These are phyloP conservation scores for Nannizziopsis arthrosporioides DNA, from an alignment of 2,329 filamentous ascomycete genomes.

Conservation along the genomic window DNA sequence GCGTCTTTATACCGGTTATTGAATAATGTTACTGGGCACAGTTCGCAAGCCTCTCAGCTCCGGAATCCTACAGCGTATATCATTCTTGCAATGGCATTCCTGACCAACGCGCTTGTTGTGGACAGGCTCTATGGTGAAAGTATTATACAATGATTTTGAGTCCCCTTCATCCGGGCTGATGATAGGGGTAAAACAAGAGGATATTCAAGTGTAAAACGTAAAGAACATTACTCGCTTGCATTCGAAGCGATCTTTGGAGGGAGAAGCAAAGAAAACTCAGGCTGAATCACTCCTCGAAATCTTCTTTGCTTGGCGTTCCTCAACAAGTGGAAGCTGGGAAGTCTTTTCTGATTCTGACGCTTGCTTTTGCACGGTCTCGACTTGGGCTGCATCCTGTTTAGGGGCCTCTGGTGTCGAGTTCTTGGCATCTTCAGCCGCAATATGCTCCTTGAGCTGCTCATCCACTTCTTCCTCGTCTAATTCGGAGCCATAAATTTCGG, in stretches of 20 bases:
- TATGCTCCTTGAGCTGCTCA: conserved; percentile 25
- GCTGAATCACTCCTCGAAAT: not conserved
- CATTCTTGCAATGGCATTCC: too few species aligned
- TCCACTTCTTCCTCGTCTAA: conserved; percentile 58
- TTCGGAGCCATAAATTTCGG: conserved; percentile 85
- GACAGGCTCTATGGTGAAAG: too few species aligned
- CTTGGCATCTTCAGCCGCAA: conserved; percentile 20
- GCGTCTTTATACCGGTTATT: too few species aligned
- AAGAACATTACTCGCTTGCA: not conserved
- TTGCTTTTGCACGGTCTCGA: not conserved
- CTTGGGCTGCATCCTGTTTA: not conserved
- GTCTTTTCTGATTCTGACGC: not conserved
- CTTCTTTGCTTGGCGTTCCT: not conserved
- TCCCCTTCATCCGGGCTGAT: too few species aligned
- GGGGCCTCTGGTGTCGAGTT: conserved; percentile 3
- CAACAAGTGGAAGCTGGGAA: not conserved
- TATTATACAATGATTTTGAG: too few species aligned
- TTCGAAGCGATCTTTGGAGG: not conserved
- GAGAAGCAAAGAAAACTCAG: not conserved
- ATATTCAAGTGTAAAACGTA: not conserved
- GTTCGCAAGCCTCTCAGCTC: too few species aligned
- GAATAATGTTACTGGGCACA: too few species aligned
- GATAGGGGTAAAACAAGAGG: not conserved
- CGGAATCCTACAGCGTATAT: too few species aligned
- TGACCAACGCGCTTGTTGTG: too few species aligned